phyloP scores from a whole-genome alignment of 148 eudicot species.

The Polygonum maritimum region DNA sequence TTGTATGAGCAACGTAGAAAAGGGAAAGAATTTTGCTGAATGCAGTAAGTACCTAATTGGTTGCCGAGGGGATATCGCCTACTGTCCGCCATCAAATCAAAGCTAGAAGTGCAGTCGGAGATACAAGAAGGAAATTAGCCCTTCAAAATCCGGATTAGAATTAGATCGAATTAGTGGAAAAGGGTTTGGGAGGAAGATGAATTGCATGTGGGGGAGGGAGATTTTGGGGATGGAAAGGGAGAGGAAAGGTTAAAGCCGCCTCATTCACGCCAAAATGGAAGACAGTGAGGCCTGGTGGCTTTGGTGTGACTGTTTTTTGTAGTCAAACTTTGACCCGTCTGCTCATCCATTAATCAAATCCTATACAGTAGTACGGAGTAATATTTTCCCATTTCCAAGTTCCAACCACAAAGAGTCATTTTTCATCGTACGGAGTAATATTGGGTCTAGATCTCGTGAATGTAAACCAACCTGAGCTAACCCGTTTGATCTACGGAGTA shows the following conservation, averaged over 20 bases:
- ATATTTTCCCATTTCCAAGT: too few relatives aligned
- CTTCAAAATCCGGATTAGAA: neutral
- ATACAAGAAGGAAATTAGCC: neutral
- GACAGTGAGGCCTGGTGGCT: constrained; percentile 3
- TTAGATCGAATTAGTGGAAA: constrained; percentile 3
- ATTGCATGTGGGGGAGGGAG: constrained; percentile 7
- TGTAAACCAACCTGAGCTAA: too few relatives aligned
- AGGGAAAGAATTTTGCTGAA: neutral
- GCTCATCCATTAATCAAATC: neutral
- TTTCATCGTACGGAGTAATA: too few relatives aligned
- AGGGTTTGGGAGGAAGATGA: neutral
- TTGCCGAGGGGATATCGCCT: constrained; percentile 7
- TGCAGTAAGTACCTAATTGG: neutral
- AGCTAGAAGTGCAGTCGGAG: neutral
- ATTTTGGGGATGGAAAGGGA: neutral
- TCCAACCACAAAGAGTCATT: too few relatives aligned
- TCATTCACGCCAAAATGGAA: constrained; percentile 10
- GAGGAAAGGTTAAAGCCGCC: constrained; percentile 8
- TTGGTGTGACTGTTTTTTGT: constrained; percentile 1
- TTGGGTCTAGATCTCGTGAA: too few relatives aligned
- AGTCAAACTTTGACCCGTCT: constrained; percentile 9
- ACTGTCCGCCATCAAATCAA: constrained; percentile 4
- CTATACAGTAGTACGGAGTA: too few relatives aligned
- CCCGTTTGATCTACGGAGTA: too few relatives aligned
- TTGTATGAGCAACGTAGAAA: neutral